Conservation (phyloP, 1,284 basidiomycete species). For the Mycosarcoma mackinlayi region DNA sequence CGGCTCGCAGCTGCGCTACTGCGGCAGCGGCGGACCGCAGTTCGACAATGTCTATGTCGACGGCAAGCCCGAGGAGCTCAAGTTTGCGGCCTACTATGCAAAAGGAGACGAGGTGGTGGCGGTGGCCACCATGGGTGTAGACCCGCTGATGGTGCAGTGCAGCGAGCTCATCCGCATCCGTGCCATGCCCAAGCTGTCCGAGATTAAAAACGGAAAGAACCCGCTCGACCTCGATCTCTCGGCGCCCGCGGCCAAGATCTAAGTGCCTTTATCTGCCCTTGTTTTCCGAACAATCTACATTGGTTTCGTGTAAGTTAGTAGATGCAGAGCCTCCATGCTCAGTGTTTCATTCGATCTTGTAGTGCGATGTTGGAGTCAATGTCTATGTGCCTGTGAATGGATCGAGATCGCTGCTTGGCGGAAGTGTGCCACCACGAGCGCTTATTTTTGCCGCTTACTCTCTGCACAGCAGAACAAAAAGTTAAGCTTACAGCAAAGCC, state of each 20-base stretch:
- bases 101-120: slow-evolving; percentile 82
- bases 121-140: slow-evolving; percentile 84
- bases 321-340: not conserved
- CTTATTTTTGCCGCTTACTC: no score
- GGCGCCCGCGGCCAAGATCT: slow-evolving; percentile 34
- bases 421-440: no score
- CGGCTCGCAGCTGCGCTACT: slow-evolving; percentile 83
- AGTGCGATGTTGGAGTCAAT: no score
- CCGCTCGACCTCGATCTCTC: slow-evolving; percentile 41
- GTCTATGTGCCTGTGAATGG: no score
- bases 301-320: not conserved
- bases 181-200: slow-evolving; percentile 82
- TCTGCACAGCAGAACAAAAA: no score
- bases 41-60: slow-evolving; percentile 82
- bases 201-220: slow-evolving; percentile 74
- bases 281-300: not conserved
- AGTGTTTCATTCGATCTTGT: no score
- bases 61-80: slow-evolving; percentile 79
- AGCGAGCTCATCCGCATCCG: slow-evolving; percentile 82
- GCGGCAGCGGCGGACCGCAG: slow-evolving; percentile 75
- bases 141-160: slow-evolving; percentile 82
- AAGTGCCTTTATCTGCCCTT: not conserved
- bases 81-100: slow-evolving; percentile 78
- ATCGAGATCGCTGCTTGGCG: no score
- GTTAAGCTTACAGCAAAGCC: no score